These are phyloP conservation scores for Thraustochytrium sp. DNA, from an alignment of 352 stramenopile genomes.

Conservation along the genomic window DNA sequence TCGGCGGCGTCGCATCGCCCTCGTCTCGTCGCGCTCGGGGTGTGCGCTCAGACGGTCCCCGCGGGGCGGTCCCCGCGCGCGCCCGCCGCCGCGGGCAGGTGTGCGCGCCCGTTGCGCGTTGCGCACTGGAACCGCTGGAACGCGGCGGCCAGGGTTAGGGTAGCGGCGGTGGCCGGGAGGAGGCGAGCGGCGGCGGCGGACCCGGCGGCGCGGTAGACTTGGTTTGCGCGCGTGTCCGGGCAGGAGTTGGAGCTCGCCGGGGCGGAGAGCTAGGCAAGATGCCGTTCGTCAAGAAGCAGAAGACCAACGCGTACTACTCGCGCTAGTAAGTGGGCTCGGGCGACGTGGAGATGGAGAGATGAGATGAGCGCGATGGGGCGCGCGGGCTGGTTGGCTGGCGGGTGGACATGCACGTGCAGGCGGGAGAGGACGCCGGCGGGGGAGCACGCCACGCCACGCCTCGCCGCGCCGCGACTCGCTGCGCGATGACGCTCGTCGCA, in stretches of 20 bases:
- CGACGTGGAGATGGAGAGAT: slow-evolving; percentile 79
- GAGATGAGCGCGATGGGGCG: too few relatives aligned
- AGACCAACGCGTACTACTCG: slow-evolving; percentile 99
- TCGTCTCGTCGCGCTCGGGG: too few relatives aligned
- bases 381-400: neutral
- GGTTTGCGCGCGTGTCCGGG: neutral
- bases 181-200: neutral
- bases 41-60: too few relatives aligned
- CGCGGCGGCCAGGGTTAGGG: neutral
- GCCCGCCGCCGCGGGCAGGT: too few relatives aligned
- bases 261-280: neutral
- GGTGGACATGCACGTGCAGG: neutral
- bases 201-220: neutral
- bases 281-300: slow-evolving; percentile 96
- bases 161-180: neutral
- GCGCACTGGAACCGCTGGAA: neutral
- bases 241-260: neutral
- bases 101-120: neutral
- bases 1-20: too few relatives aligned
- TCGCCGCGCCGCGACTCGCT: too few relatives aligned
- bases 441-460: neutral
- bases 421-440: too few relatives aligned
- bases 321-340: slow-evolving; percentile 98
- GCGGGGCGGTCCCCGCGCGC: too few relatives aligned
- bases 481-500: neutral